These are phyloP conservation scores for Talaromyces pinophilus DNA, from an alignment of 2,329 filamentous ascomycete species.

Conservation along the genomic window DNA sequence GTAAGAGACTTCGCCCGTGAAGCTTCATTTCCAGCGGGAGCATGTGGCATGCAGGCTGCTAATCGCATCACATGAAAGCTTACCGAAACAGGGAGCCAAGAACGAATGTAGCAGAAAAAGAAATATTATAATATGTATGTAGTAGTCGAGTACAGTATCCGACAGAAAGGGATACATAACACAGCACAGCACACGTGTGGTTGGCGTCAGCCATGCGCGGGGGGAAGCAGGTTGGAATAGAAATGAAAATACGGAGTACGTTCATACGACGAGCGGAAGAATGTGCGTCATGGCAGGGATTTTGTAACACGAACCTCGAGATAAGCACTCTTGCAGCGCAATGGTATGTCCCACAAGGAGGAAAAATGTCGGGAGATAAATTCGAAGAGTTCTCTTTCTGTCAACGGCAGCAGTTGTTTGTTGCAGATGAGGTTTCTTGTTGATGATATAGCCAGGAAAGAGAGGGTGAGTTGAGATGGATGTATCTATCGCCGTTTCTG, in stretches of 20 bases:
- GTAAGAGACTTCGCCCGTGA: constrained; percentile 5
- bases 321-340: constrained; percentile 22
- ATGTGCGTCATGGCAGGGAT: constrained; percentile 24
- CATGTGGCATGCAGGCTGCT: constrained; percentile 9
- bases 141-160: background rate
- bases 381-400: background rate
- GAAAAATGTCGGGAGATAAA: background rate
- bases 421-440: background rate
- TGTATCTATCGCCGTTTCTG: constrained; percentile 19
- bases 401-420: background rate
- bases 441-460: constrained; percentile 8
- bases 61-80: constrained; percentile 13
- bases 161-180: constrained; percentile 6
- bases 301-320: constrained; percentile 25
- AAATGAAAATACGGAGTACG: background rate
- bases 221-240: background rate
- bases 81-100: constrained; percentile 12
- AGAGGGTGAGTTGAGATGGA: constrained; percentile 5
- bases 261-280: constrained; percentile 11
- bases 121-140: background rate
- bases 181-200: constrained; percentile 17
- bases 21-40: constrained; percentile 8
- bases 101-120: background rate
- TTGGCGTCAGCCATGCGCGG: constrained; percentile 16
- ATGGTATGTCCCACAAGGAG: constrained; percentile 1